These are phyloP conservation scores for Allium cepa DNA, from an alignment of 106 monocot species.

Conservation along the genomic window DNA sequence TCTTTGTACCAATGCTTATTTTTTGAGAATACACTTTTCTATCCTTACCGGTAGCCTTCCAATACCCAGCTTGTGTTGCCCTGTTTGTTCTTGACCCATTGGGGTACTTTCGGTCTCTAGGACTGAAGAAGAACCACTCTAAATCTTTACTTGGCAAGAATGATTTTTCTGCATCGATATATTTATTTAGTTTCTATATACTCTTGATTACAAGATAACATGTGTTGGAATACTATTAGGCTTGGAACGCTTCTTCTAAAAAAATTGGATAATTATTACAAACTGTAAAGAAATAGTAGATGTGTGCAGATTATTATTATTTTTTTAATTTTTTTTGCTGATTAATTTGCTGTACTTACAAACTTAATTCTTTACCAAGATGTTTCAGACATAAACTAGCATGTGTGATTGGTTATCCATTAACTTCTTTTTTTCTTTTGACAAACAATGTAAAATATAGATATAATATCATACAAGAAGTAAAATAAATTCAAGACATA, in stretches of 20 bases:
- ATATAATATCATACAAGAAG: neutral
- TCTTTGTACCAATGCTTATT: slow-evolving; percentile 71
- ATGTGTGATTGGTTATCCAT: no score
- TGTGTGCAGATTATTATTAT: no score
- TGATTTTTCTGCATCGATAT: slow-evolving; percentile 56
- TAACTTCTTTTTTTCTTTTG: no score
- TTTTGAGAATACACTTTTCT: slow-evolving; percentile 61
- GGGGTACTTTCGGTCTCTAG: slow-evolving; percentile 82
- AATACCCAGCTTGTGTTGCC: slow-evolving; percentile 77
- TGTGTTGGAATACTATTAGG: no score
- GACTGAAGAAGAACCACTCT: slow-evolving; percentile 98
- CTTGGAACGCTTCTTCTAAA: no score
- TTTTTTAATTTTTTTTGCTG: no score
- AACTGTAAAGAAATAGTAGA: neutral
- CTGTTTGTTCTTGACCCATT: slow-evolving; percentile 88
- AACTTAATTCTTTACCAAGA: no score
- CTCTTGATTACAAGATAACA: no score
- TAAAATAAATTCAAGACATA: neutral
- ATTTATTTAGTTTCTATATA: no score
- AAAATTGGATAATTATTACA: neutral
- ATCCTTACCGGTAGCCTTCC: slow-evolving; percentile 96
- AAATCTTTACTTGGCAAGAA: slow-evolving; percentile 88
- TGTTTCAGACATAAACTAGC: no score
- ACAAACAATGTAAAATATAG: no score
- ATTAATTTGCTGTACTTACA: neutral